Evolutionary conservation across 1,284 basidiomycete species (phyloP).

Genomic region (Cystobasidiaceae sp.): DNA sequence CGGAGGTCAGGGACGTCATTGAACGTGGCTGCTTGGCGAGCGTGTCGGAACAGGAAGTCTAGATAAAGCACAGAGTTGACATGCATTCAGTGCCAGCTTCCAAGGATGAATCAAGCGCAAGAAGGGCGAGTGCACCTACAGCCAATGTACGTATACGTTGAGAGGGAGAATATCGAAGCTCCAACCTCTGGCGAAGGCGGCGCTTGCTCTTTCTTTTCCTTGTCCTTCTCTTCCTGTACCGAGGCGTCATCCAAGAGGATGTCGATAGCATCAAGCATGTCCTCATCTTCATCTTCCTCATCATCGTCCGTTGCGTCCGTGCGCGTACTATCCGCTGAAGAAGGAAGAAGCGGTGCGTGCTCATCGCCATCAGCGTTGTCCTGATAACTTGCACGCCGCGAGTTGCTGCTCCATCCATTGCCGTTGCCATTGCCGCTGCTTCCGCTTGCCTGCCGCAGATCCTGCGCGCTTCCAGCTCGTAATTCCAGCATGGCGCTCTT

Average conservation of each 20-base stretch:
- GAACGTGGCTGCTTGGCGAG: slow-evolving; percentile 48
- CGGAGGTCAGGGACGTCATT: slow-evolving; percentile 52
- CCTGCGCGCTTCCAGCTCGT: background rate
- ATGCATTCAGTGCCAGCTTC: no score
- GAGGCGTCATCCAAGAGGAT: slow-evolving; percentile 5
- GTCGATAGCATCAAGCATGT: slow-evolving; percentile 18
- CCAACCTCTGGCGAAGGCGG: slow-evolving; percentile 35
- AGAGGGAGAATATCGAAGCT: slow-evolving; percentile 45
- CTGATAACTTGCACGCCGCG: background rate
- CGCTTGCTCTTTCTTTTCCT: background rate
- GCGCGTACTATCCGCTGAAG: background rate
- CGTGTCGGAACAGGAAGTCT: slow-evolving; percentile 50
- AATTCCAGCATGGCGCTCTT: background rate
- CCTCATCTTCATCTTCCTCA: slow-evolving; percentile 10
- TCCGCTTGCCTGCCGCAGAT: background rate
- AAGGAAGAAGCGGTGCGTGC: background rate
- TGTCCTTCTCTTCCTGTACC: background rate
- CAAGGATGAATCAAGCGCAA: background rate
- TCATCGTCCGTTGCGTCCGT: slow-evolving; percentile 7
- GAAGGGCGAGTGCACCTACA: slow-evolving; percentile 34
- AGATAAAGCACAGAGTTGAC: no score
- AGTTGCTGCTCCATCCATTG: background rate
- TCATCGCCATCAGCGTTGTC: background rate
- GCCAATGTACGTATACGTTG: slow-evolving; percentile 49
- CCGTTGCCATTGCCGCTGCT: background rate